phyloP scores from a whole-genome alignment of 2,329 filamentous ascomycete species.

The Malbranchea zuffiana region DNA sequence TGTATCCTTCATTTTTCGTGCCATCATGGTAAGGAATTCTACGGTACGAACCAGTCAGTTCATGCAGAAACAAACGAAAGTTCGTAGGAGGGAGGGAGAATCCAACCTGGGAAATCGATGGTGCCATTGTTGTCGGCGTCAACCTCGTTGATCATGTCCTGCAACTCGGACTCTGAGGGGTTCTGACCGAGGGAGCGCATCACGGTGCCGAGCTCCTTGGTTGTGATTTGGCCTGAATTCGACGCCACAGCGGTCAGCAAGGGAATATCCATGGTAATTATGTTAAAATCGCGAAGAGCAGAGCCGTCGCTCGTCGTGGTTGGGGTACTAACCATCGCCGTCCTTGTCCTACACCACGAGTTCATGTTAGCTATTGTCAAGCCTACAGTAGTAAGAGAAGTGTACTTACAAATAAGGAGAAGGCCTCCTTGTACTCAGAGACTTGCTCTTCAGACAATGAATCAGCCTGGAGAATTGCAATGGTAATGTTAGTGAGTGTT shows the following conservation, averaged over 20 bases:
- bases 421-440: slow-evolving; percentile 99
- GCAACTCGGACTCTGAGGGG: slow-evolving; percentile 77
- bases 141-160: slow-evolving; percentile 92
- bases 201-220: slow-evolving; percentile 79
- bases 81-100: background rate
- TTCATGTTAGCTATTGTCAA: slow-evolving; percentile 13
- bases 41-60: slow-evolving; percentile 8
- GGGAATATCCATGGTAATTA: background rate
- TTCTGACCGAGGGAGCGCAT: slow-evolving; percentile 87
- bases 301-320: no score
- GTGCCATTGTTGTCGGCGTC: slow-evolving; percentile 88
- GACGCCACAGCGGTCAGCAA: slow-evolving; percentile 4
- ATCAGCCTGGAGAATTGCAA: slow-evolving; percentile 62
- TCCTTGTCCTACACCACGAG: slow-evolving; percentile 61
- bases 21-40: slow-evolving; percentile 93
- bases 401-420: slow-evolving; percentile 98
- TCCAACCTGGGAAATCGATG: slow-evolving; percentile 77
- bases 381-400: no score
- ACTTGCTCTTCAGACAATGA: slow-evolving; percentile 99
- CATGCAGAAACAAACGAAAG: background rate
- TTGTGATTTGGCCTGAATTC: slow-evolving; percentile 72
- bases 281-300: background rate
- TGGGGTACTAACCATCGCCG: slow-evolving; percentile 64
- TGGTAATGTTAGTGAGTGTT: background rate
- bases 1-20: slow-evolving; percentile 87